These are phyloP conservation scores for Mycena amicta DNA, from an alignment of 768 basidiomycete species.

Conservation along the genomic window DNA sequence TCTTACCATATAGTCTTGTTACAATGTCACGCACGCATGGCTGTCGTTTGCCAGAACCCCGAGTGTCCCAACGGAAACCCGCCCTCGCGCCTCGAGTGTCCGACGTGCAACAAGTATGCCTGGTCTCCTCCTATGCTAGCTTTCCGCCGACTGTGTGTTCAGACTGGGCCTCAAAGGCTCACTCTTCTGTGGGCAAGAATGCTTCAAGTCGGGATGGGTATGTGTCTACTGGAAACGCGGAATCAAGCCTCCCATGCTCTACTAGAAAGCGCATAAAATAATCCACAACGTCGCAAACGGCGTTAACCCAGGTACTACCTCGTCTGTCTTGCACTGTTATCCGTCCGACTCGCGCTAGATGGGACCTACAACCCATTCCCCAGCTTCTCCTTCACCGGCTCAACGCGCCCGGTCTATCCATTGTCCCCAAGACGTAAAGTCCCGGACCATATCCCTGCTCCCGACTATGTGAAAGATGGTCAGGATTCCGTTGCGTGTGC, in stretches of 20 bases:
- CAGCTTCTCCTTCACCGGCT: constrained; percentile 76
- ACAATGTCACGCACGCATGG: constrained; percentile 27
- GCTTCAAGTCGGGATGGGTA: constrained; percentile 87
- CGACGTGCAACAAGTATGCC: constrained; percentile 87
- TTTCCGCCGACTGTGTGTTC: constrained; percentile 10
- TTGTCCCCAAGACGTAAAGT: constrained; percentile 75
- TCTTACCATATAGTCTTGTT: constrained; percentile 19
- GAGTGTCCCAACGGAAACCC: constrained; percentile 81
- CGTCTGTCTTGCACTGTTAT: constrained; percentile 8
- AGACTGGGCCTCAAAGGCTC: constrained; percentile 84
- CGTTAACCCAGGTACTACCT: constrained; percentile 20
- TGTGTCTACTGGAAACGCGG: constrained; percentile 21
- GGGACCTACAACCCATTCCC: constrained; percentile 82
- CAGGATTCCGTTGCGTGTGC: constrained; percentile 27
- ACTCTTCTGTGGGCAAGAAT: constrained; percentile 93
- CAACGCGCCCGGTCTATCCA: constrained; percentile 85
- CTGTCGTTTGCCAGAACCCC: constrained; percentile 61
- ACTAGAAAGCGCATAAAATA: constrained; percentile 80
- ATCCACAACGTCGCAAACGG: constrained; percentile 65
- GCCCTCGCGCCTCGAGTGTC: constrained; percentile 86
- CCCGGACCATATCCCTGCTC: constrained; percentile 81
- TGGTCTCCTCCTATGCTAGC: no score
- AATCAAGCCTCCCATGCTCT: constrained; percentile 1
- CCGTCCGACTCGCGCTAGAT: constrained; percentile 45
- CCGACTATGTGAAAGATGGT: constrained; percentile 79